These are phyloP conservation scores for Canariomyces notabilis DNA, from an alignment of 2,329 filamentous ascomycete species.

Conservation along the genomic window DNA sequence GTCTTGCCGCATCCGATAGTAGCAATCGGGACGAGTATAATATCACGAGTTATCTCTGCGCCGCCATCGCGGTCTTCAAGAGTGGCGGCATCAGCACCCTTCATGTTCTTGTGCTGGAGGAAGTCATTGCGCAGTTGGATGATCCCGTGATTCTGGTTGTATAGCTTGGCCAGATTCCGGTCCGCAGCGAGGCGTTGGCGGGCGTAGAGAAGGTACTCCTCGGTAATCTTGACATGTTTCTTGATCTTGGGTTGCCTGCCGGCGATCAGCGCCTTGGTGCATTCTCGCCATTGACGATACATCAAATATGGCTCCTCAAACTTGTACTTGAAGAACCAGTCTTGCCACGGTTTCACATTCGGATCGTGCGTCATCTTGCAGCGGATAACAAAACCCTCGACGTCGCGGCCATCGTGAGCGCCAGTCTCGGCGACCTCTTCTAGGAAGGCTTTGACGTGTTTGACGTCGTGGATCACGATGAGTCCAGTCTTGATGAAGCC, in stretches of 20 bases:
- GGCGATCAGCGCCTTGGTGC: conserved; percentile 81
- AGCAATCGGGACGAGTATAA: conserved; percentile 84
- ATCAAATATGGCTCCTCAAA: conserved; percentile 98
- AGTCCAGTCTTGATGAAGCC: conserved; percentile 88
- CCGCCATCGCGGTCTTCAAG: conserved; percentile 57
- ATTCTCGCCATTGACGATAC: conserved; percentile 98
- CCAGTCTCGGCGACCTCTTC: conserved; percentile 83
- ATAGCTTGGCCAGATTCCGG: conserved; percentile 61
- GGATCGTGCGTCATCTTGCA: conserved; percentile 64
- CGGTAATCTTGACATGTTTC: conserved; percentile 85
- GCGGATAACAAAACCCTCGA: conserved; percentile 93
- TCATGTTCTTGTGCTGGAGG: conserved; percentile 73
- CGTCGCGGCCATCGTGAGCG: conserved; percentile 82
- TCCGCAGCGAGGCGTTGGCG: conserved; percentile 66
- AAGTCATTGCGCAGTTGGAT: conserved; percentile 88
- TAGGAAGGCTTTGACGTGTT: conserved; percentile 72
- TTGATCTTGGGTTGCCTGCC: conserved; percentile 70
- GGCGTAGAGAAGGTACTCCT: conserved; percentile 83
- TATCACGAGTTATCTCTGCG: conserved; percentile 55
- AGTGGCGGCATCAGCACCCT: conserved; percentile 82
- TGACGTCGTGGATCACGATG: conserved; percentile 68
- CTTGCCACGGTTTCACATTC: conserved; percentile 55
- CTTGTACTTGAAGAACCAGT: conserved; percentile 99
- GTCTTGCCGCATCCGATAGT: conserved; percentile 98
- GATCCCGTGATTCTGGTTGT: conserved; percentile 88